A percentile compares a stretch with the other conserved stretches of the same genome.
These are phyloP conservation scores for Schoenoplectus tabernaemontani DNA, from an alignment of 202 grass and related monocot species.

Conservation along the genomic window DNA sequence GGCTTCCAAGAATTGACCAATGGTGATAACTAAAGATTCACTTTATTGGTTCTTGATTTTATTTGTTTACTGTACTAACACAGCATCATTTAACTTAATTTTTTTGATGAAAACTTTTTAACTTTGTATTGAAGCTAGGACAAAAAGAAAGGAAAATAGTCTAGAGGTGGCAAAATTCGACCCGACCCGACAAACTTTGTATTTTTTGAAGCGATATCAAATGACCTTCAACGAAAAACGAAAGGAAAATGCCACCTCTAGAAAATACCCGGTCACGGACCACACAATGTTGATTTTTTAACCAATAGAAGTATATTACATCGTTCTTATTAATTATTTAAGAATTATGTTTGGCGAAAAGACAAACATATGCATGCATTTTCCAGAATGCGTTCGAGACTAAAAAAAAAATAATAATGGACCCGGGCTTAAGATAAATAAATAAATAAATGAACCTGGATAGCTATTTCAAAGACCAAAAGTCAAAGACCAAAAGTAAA, in stretches of 20 bases:
- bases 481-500: too few species aligned
- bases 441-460: too few species aligned
- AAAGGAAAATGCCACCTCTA: too few species aligned
- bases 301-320: background rate
- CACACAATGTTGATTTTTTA: background rate
- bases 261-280: background rate
- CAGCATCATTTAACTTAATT: too few species aligned
- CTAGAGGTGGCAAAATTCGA: too few species aligned
- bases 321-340: background rate
- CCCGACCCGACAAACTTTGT: too few species aligned
- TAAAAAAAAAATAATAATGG: too few species aligned
- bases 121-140: background rate
- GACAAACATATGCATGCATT: background rate
- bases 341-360: background rate
- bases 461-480: too few species aligned
- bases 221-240: background rate
- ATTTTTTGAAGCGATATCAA: too few species aligned
- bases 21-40: background rate
- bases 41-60: background rate
- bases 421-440: too few species aligned
- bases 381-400: background rate
- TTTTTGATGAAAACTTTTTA: too few species aligned
- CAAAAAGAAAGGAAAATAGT: background rate
- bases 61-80: background rate
- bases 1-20: background rate